phyloP scores from a whole-genome alignment of 805 yeast species.

The Saturnispora serradocipensis region DNA sequence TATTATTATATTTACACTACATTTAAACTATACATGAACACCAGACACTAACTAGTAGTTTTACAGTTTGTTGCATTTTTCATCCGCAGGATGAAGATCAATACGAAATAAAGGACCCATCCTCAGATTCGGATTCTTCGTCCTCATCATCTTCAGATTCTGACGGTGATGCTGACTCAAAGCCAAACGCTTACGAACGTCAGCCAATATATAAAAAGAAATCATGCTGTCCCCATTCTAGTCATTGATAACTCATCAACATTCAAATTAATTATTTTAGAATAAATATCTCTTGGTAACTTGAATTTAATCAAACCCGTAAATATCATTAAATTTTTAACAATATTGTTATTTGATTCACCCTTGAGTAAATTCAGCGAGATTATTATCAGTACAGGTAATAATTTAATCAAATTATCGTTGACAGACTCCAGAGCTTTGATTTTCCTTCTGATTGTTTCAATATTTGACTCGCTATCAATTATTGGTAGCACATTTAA shows the following conservation, averaged over 20 bases:
- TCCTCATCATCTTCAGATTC: slow-evolving; percentile 16
- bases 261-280: slow-evolving; percentile 19
- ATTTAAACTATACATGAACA: neutral
- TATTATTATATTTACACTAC: neutral
- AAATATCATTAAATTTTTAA: slow-evolving; percentile 84
- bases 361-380: slow-evolving; percentile 62
- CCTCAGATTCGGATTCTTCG: slow-evolving; percentile 17
- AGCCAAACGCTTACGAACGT: slow-evolving; percentile 78
- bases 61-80: slow-evolving; percentile 64
- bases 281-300: slow-evolving; percentile 81
- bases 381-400: slow-evolving; percentile 72
- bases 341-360: slow-evolving; percentile 35
- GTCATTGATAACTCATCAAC: neutral
- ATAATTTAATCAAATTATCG: slow-evolving; percentile 64
- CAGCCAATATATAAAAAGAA: slow-evolving; percentile 57
- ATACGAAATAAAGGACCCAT: slow-evolving; percentile 22
- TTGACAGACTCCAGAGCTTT: slow-evolving; percentile 58
- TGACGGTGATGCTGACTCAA: slow-evolving; percentile 19
- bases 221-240: slow-evolving; percentile 10
- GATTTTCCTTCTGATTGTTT: slow-evolving; percentile 54
- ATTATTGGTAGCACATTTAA: slow-evolving; percentile 61
- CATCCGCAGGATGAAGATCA: slow-evolving; percentile 61
- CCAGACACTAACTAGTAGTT: slow-evolving; percentile 11
- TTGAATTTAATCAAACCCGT: slow-evolving; percentile 92
- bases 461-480: slow-evolving; percentile 26